Evolutionary conservation across 2,329 filamentous ascomycete species (phyloP), one percentile per base, ranked within the genome.

Genomic region (Aspergillus amoenus): DNA sequence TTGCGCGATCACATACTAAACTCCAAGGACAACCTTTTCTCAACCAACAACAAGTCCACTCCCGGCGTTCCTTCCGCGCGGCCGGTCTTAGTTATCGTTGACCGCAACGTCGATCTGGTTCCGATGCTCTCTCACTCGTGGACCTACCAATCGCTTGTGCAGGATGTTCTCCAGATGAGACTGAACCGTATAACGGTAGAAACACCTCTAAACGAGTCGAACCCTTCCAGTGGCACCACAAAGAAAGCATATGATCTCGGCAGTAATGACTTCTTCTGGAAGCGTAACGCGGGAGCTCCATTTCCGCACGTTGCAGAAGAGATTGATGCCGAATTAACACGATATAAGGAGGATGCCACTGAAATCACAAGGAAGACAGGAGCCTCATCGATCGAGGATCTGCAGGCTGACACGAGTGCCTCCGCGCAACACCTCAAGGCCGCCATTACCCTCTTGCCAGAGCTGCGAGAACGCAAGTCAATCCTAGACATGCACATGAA

Each of bases 401-500:
- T 99, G 7, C 89, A 94, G 66, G 92, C 91, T 64, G 93, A 97
- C 69, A 91, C 89, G 1, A 90, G 88, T 65, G 88, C 91, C 40
- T 96, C 91, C 56, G 93, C 94, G 15, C 91, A 95, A 67, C 94
- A 99, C 73, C 83, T 99, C 45, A 99, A 97, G 76, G 91, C 93
- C 3, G 95, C 93, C 12, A 96, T 99, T 66, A 96, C 93, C 0
- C 79, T 96, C 21, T 81, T 99, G 13, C 95, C 94, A 0, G 93
- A 97, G 73, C 81, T 99, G 64, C 84, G 92, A 61, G 94, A 97
- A 74, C 87, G 94, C 58, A 99, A 99, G 73, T 87, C 88, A n/a
- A 84, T 88, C 18, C 83, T 99, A 5, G 94, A 97, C 71, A 97
- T 97, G 90, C 94, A 99, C 73, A 99, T 99, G 94, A 97, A 96